A percentile compares a stretch with the other conserved stretches of the same genome.
Conservation (phyloP, 768 basidiomycete species). For the Xanthoconium purpureum region DNA sequence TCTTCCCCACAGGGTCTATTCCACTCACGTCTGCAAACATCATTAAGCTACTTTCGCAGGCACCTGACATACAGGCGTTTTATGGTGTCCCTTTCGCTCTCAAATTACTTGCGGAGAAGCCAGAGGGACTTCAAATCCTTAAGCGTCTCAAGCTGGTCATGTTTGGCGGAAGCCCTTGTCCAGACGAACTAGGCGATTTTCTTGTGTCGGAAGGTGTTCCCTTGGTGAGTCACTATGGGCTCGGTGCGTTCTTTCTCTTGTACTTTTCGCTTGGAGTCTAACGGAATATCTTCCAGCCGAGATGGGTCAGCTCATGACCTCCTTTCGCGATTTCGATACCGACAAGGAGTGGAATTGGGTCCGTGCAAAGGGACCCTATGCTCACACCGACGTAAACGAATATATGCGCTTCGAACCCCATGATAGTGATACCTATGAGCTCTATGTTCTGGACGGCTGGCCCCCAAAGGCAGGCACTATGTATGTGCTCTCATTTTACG, state of each 20-base stretch:
- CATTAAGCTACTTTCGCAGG: slow-evolving; percentile 35
- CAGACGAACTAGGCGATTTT: slow-evolving; percentile 52
- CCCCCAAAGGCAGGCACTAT: slow-evolving; percentile 40
- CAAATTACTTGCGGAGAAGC: slow-evolving; percentile 47
- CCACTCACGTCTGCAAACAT: slow-evolving; percentile 48
- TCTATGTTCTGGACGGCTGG: slow-evolving; percentile 51
- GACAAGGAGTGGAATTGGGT: slow-evolving; percentile 61
- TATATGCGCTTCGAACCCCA: slow-evolving; percentile 45
- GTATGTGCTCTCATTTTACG: not conserved
- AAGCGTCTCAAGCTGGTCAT: slow-evolving; percentile 45
- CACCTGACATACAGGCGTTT: slow-evolving; percentile 32
- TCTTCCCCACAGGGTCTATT: slow-evolving; percentile 37
- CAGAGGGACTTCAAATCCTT: slow-evolving; percentile 42
- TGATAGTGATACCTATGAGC: slow-evolving; percentile 43
- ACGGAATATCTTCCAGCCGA: slow-evolving; percentile 12
- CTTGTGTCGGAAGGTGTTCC: slow-evolving; percentile 48
- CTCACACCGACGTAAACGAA: slow-evolving; percentile 15
- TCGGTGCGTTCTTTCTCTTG: slow-evolving; percentile 33
- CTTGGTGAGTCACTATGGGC: slow-evolving; percentile 48
- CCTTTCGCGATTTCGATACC: slow-evolving; percentile 42
- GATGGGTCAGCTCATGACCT: slow-evolving; percentile 44
- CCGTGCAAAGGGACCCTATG: slow-evolving; percentile 30
- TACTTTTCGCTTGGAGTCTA: not conserved
- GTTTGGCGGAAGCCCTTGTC: slow-evolving; percentile 51
- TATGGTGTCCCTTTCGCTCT: slow-evolving; percentile 40